These are phyloP conservation scores for Talaromyces sp. DNA, from an alignment of 2,329 filamentous ascomycete species.

Conservation along the genomic window DNA sequence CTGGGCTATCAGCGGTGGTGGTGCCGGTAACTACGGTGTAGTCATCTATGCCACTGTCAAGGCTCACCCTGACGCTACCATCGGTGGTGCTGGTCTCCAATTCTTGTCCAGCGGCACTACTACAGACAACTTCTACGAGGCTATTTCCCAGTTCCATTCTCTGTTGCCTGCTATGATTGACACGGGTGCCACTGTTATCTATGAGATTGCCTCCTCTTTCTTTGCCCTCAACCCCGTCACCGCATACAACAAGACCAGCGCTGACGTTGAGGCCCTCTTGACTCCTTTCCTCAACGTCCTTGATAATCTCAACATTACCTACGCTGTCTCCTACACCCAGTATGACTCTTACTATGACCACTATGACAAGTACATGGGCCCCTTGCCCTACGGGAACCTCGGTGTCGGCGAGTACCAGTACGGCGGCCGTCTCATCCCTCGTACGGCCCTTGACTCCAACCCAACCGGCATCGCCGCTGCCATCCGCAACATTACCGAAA, in stretches of 20 bases:
- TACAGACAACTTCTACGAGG: constrained; percentile 6
- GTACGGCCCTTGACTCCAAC: constrained; percentile 31
- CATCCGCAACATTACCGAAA: constrained; percentile 34
- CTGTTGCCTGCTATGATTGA: constrained; percentile 5
- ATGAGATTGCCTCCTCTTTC: constrained; percentile 7
- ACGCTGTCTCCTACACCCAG: constrained; percentile 4
- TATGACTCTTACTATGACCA: constrained; percentile 3
- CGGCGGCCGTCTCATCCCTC: constrained; percentile 36
- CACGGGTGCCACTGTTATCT: not conserved
- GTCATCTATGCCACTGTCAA: constrained; percentile 28
- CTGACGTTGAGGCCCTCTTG: not conserved
- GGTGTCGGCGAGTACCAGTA: constrained; percentile 23
- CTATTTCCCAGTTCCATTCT: not conserved
- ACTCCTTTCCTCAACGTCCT: constrained; percentile 10
- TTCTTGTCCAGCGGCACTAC: not conserved
- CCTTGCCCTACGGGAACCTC: constrained; percentile 6
- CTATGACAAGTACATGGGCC: constrained; percentile 4
- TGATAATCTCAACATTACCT: not conserved
- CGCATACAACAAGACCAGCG: constrained; percentile 2
- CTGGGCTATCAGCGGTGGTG: constrained; percentile 53
- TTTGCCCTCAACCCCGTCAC: constrained; percentile 9
- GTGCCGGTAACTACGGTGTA: constrained; percentile 49
- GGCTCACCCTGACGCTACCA: not conserved
- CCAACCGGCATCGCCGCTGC: constrained; percentile 27
- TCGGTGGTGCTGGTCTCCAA: not conserved